These are phyloP conservation scores for Noccaea caerulescens DNA, from an alignment of 345 rosid genomes.

Conservation along the genomic window DNA sequence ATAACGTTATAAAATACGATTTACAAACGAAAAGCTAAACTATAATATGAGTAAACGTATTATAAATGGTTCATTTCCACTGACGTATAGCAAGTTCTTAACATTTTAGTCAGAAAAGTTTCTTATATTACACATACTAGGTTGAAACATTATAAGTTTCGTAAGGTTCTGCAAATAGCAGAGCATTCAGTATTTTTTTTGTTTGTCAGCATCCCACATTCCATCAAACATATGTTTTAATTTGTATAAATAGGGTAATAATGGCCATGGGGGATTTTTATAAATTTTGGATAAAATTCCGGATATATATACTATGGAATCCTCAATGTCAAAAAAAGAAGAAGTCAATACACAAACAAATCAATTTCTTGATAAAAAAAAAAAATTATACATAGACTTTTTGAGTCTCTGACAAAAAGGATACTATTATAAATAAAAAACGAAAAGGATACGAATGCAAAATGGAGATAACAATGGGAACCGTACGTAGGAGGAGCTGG, in stretches of 20 bases:
- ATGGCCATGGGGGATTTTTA: not conserved
- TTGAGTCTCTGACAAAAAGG: slow-evolving; percentile 22
- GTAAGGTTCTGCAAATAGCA: slow-evolving; percentile 12
- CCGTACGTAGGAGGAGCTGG: slow-evolving; percentile 29
- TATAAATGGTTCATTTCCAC: not conserved
- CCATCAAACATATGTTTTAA: not conserved
- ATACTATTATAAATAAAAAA: not conserved
- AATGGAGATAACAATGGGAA: slow-evolving; percentile 6
- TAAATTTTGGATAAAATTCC: slow-evolving; percentile 15
- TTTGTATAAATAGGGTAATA: not conserved
- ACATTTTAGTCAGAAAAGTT: not conserved
- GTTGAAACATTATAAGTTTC: not conserved
- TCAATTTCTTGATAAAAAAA: not conserved
- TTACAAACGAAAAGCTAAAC: not conserved
- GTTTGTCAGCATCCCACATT: not conserved
- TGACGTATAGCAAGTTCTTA: slow-evolving; percentile 6
- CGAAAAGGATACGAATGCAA: slow-evolving; percentile 9
- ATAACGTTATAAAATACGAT: not conserved
- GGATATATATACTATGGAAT: not conserved
- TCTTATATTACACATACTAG: not conserved
- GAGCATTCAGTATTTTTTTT: not conserved
- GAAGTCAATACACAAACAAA: slow-evolving; percentile 2
- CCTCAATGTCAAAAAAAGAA: not conserved
- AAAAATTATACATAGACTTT: not conserved
- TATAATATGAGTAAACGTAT: not conserved